Evolutionary conservation across 257 asterid genomes (phyloP).

Genomic region (Mitragyna speciosa): DNA sequence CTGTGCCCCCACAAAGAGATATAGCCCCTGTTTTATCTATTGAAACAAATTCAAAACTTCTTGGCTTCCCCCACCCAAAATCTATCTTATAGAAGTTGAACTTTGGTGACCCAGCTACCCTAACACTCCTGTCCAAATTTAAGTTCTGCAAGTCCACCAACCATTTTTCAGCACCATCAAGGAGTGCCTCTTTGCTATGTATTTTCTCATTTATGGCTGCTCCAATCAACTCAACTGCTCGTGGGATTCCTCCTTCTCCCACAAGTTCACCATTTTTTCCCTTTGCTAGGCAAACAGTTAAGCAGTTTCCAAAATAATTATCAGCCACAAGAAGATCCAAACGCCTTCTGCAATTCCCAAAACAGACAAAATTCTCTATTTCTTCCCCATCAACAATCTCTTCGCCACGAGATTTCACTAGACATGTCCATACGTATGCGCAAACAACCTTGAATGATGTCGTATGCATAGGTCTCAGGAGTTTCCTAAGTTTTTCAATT

Average conservation of each 20-base stretch:
- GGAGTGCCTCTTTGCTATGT: constrained; percentile 11
- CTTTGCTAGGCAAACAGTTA: constrained; percentile 13
- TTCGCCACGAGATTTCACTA: constrained; percentile 13
- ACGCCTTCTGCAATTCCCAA: constrained; percentile 26
- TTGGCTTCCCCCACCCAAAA: constrained; percentile 49
- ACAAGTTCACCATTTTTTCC: constrained; percentile 14
- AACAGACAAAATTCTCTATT: constrained; percentile 12
- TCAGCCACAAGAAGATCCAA: constrained; percentile 25
- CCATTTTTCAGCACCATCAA: constrained; percentile 29
- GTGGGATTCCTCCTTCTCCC: constrained; percentile 21
- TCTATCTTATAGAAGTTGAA: constrained; percentile 34
- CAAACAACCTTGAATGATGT: constrained; percentile 33
- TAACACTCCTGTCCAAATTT: neutral
- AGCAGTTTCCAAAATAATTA: constrained; percentile 43
- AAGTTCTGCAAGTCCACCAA: neutral
- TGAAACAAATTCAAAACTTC: constrained; percentile 16
- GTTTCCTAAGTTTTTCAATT: constrained; percentile 20
- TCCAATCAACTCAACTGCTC: constrained; percentile 28
- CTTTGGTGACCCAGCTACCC: constrained; percentile 42
- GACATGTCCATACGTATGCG: constrained; percentile 42
- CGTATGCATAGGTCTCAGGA: neutral
- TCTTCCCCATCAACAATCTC: constrained; percentile 8
- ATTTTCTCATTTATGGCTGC: constrained; percentile 22
- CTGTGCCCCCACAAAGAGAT: constrained; percentile 29
- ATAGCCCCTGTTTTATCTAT: constrained; percentile 29